Percentiles rank a stretch among this genome's conserved stretches.
Evolutionary conservation across 2,329 filamentous ascomycete genomes (phyloP).

Genomic region (Cercospora nicotianae): DNA sequence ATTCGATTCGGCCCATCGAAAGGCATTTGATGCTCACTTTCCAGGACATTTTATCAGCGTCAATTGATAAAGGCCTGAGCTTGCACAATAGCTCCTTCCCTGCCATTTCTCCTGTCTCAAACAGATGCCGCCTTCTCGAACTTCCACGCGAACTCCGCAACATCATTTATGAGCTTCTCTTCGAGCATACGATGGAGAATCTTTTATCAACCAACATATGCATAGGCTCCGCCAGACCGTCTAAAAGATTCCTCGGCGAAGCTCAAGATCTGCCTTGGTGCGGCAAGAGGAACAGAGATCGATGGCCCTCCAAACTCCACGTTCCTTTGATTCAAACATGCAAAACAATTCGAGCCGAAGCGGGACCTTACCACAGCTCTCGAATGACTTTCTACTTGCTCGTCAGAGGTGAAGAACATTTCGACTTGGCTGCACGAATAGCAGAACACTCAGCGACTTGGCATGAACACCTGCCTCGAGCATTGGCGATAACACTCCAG

Average conservation of each 20-base stretch:
- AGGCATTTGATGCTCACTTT: background rate
- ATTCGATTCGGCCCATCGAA: background rate
- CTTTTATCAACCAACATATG: background rate
- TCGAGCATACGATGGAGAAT: background rate
- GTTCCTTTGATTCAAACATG: background rate
- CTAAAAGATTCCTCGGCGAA: background rate
- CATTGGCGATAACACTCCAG: background rate
- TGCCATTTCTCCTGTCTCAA: background rate
- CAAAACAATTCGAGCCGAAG: background rate
- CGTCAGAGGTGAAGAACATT: background rate
- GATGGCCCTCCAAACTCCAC: background rate
- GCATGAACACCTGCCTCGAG: background rate
- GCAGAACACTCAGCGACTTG: background rate
- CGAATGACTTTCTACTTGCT: background rate
- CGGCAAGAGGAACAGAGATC: background rate
- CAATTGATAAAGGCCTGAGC: background rate
- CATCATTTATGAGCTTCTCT: background rate
- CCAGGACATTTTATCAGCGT: background rate
- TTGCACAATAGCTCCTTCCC: background rate
- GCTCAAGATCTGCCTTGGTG: background rate
- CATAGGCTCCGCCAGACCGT: background rate
- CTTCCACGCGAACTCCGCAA: background rate
- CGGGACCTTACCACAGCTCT: background rate
- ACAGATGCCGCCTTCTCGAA: background rate
- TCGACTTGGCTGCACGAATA: background rate